Evolutionary conservation across 2,329 filamentous ascomycete species (phyloP), one percentile per base, ranked within the genome.

Genomic region (Tolypocladium paradoxum): DNA sequence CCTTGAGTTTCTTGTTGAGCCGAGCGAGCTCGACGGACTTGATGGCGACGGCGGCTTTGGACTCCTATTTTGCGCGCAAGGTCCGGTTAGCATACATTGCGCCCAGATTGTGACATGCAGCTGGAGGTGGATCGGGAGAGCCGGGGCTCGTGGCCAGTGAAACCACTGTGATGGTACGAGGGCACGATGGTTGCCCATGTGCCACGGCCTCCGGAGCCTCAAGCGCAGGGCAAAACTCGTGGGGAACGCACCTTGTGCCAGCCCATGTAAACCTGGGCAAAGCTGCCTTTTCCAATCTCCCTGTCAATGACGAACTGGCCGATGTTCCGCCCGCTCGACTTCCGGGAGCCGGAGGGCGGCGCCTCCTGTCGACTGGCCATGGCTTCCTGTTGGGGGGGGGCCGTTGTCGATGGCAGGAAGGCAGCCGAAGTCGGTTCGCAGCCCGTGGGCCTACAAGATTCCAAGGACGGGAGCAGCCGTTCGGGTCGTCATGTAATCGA

Each of bases 231-330:
- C 16, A 29, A 16, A 9, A 12, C n/a, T 4, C 2, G 9, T 33
- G 11, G 43, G 27, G 24, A 55, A 56, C 60, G 49, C 55, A 95
- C 90, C 73, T 87, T 87, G 72, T 95, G 88, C 62, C 84, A 83
- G 58, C 88, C 90, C 68, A 87, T 83, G 69, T 93, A 97, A 60
- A 99, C 93, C 61, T 90, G 90, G 60, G 93, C 93, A 76, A 97
- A 99, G 75, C 93, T 97, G 57, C 93, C 93, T 73, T 93, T 93
- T 58, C 93, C 93, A 68, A 97, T 96, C 73, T 96, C 89, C 61
- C 87, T 84, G 62, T 90, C 82, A 64, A 92, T 84, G 63, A 81
- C 80, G 71, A 95, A 96, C 64, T 87, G 83, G 60, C 90, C 89
- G 63, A 93, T 68, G 56, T 60, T 63, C 48, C 65, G 64, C 45